Percentiles rank a stretch among this genome's conserved stretches.
Evolutionary conservation across 2,329 filamentous ascomycete genomes (phyloP).

Genomic region (Diaporthe humulicola): DNA sequence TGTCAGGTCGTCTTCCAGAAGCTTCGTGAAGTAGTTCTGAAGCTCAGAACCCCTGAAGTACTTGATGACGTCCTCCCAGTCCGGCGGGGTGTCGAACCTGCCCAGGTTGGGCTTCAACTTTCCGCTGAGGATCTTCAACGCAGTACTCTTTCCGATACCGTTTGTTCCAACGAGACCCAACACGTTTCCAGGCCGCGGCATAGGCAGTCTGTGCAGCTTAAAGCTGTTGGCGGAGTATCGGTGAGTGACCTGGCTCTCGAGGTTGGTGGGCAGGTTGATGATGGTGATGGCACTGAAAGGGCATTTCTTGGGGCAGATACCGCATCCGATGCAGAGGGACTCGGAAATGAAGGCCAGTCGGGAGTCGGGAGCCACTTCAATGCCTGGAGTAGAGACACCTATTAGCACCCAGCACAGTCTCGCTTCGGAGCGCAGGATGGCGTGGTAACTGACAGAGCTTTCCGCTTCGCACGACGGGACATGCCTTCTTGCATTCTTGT

Average conservation of each 20-base stretch:
- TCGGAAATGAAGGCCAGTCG: constrained; percentile 99
- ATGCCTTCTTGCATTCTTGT: constrained; percentile 99
- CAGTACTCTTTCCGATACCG: constrained; percentile 99
- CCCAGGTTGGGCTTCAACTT: constrained; percentile 99
- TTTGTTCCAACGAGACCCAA: constrained; percentile 98
- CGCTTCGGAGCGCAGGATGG: constrained; percentile 64
- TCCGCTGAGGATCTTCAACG: constrained; percentile 96
- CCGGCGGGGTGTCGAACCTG: constrained; percentile 93
- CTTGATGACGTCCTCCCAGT: constrained; percentile 99
- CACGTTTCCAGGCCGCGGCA: constrained; percentile 95
- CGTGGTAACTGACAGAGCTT: constrained; percentile 73
- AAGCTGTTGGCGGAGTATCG: constrained; percentile 99
- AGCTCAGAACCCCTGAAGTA: constrained; percentile 98
- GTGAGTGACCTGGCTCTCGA: constrained; percentile 98
- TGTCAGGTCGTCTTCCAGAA: constrained; percentile 96
- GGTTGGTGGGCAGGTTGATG: constrained; percentile 99
- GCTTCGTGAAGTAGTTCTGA: constrained; percentile 99
- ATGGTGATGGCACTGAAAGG: constrained; percentile 99
- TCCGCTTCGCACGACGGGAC: constrained; percentile 95
- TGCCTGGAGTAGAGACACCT: constrained; percentile 95
- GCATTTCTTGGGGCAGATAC: constrained; percentile 99
- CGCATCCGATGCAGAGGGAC: constrained; percentile 94
- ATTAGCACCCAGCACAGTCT: constrained; percentile 62
- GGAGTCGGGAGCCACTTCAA: constrained; percentile 89
- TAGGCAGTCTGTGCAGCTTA: constrained; percentile 93